Evolutionary conservation across 352 stramenopile genomes (phyloP), one percentile per base, ranked within the genome.

Genomic region (Phytophthora chlamydospora): DNA sequence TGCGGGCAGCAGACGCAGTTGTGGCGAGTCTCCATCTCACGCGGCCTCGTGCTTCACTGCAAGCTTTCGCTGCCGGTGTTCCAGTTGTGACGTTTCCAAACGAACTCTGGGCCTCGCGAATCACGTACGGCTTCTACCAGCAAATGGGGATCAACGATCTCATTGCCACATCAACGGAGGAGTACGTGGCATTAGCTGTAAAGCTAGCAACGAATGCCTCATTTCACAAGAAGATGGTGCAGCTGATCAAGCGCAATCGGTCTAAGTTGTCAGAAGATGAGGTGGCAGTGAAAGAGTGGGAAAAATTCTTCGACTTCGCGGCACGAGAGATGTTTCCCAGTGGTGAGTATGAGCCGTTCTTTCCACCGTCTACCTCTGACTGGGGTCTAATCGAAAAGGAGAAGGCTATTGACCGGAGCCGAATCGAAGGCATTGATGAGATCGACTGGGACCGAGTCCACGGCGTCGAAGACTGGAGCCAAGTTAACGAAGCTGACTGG

Each of bases 221-320:
- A 1, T 91, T 91, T 34, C 80, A 80, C 33, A 41, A 62, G 7
- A 54, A 55, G 29, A 86, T 90, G 68, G 61, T 56, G n/a, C 24
- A 58, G 11, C 70, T 81, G 36, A 73, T 93, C 19, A 64, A 77
- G 29, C 57, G 62, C 2, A 68, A 72, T 31, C 73, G 76, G 3
- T 50, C 63, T 19, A 69, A 58, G 1, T 29, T 93, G n/a, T 83
- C 81, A 4, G 59, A 76, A 51, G 75, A 87, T 49, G 3, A 17
- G 14, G 36, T 62, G 10, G 82, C 79, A 2, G 72, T 93, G 1
- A 16, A 64, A n/a, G 77, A 91, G 47, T 93, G 85, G 85, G 82
- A 91, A 60, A 70, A 59, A 33, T 91, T 93, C 46, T 76, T 93
- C 21, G 70, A 90, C 11, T 78, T 85, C 58, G 75, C 73, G n/a